Conservation (phyloP, 176 grass and related monocot genomes). For the sorghum (Sorghum bicolor) region Sorghum_bicolor_NCBIv3 NC_012871.2:1893001-1893500, state of each 20-base stretch:
- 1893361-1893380: too few species aligned
- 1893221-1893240: conserved; percentile 80
- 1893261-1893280: conserved; percentile 72
- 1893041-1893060: conserved; percentile 76
- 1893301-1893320: neutral
- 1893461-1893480: conserved; percentile 70
- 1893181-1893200: neutral
- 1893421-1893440: conserved; percentile 91
- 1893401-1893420: conserved; percentile 92
- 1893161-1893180: neutral
- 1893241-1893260: conserved; percentile 82
- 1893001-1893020: conserved; percentile 38
- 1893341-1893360: too few species aligned
- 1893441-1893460: conserved; percentile 74
- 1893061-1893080: conserved; percentile 89
- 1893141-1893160: conserved; percentile 3
- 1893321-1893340: neutral
- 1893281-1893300: neutral
- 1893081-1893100: conserved; percentile 57
- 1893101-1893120: conserved; percentile 51
- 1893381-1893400: conserved; percentile 27
- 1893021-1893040: conserved; percentile 57
- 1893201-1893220: conserved; percentile 72
- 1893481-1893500: conserved; percentile 57
- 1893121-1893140: neutral